A percentile compares a stretch with the other conserved stretches of the same genome.
Conservation (phyloP, 805 yeast genomes). For the Yamadazyma takamatsuzukensis region DNA sequence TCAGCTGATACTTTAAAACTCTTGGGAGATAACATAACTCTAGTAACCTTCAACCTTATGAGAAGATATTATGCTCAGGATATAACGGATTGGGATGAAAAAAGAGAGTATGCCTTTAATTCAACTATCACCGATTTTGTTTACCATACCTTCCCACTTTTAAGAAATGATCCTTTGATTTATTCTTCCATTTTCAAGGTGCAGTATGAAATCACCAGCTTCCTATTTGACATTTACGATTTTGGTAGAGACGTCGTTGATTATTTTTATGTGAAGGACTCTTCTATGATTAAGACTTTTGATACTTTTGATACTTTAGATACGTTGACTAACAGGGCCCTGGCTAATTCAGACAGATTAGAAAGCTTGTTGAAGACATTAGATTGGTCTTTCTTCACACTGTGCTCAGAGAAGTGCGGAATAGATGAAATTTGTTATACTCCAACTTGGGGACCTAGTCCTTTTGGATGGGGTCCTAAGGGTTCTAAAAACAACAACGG, state of each 20-base stretch:
- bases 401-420: slow-evolving; percentile 40
- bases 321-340: slow-evolving; percentile 6
- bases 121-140: slow-evolving; percentile 46
- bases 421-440: slow-evolving; percentile 51
- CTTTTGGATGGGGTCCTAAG: slow-evolving; percentile 39
- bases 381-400: slow-evolving; percentile 40
- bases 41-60: slow-evolving; percentile 41
- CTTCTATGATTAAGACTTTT: not conserved
- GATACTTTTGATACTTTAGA: not conserved
- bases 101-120: slow-evolving; percentile 21
- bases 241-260: slow-evolving; percentile 23
- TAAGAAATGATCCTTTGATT: slow-evolving; percentile 42
- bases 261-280: slow-evolving; percentile 12
- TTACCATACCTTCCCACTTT: slow-evolving; percentile 37
- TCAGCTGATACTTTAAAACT: not conserved
- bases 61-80: slow-evolving; percentile 38
- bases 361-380: slow-evolving; percentile 15
- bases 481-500: slow-evolving; percentile 1
- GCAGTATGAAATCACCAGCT: slow-evolving; percentile 31
- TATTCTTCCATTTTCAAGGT: slow-evolving; percentile 46
- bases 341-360: slow-evolving; percentile 1
- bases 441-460: slow-evolving; percentile 63
- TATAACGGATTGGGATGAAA: slow-evolving; percentile 7
- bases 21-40: slow-evolving; percentile 35
- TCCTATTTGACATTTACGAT: slow-evolving; percentile 33